Evolutionary conservation across 306 rosid species (phyloP).

Genomic region (Vigna hirtella): DNA sequence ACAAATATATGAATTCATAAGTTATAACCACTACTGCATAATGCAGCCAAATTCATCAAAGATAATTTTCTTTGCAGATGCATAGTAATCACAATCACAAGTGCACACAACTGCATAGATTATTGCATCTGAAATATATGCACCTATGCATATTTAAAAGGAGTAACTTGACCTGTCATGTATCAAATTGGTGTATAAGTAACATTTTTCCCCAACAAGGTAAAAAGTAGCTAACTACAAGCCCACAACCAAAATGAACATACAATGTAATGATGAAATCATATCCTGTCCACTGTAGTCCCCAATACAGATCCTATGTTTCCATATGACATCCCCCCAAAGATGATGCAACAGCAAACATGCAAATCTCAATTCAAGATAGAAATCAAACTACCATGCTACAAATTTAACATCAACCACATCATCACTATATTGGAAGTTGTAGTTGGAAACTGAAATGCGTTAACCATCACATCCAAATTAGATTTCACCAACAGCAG

Average conservation of each 20-base stretch:
- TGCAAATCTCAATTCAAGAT: background rate
- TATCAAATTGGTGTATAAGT: background rate
- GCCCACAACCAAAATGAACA: background rate
- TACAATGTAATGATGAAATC: conserved; percentile 7
- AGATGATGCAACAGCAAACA: conserved; percentile 27
- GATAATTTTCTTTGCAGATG: conserved; percentile 4
- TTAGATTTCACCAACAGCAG: conserved; percentile 5
- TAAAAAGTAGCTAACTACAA: background rate
- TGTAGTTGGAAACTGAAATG: conserved; percentile 17
- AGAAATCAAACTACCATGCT: conserved; percentile 14
- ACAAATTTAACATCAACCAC: background rate
- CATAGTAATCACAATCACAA: background rate
- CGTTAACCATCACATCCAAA: conserved; percentile 4
- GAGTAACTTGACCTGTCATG: background rate
- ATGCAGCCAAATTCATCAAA: too few species aligned
- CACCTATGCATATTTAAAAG: background rate
- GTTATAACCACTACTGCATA: background rate
- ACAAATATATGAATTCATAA: background rate
- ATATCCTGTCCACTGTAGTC: conserved; percentile 4
- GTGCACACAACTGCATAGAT: background rate
- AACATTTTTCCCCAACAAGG: background rate
- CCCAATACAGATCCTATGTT: conserved; percentile 20
- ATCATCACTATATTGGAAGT: conserved; percentile 18
- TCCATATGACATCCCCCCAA: conserved; percentile 7
- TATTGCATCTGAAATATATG: background rate